Conservation (phyloP, 192 early-diverging fungal genomes). For the Coemansia sp. region DNA sequence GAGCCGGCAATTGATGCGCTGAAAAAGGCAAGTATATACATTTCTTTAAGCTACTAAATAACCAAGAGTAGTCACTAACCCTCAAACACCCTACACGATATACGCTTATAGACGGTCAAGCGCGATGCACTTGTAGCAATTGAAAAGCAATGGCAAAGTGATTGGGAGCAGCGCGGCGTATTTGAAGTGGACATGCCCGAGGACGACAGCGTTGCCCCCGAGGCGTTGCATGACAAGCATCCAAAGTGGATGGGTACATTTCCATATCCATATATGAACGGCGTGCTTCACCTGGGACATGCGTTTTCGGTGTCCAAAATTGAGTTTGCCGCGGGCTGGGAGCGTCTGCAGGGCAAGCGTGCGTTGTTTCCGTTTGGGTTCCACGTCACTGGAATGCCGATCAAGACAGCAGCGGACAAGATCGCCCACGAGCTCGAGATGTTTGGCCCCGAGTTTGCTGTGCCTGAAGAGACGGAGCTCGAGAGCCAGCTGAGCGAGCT, state of each 20-base stretch:
- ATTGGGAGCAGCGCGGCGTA: slow-evolving; percentile 73
- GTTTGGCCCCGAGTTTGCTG: slow-evolving; percentile 53
- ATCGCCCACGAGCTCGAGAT: slow-evolving; percentile 54
- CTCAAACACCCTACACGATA: neutral
- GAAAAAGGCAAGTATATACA: slow-evolving; percentile 3
- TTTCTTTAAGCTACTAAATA: neutral
- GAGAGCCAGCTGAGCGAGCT: slow-evolving; percentile 30
- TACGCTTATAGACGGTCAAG: slow-evolving; percentile 62
- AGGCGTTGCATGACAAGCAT: slow-evolving; percentile 59
- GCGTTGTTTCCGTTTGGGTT: slow-evolving; percentile 95
- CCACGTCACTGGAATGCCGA: slow-evolving; percentile 99
- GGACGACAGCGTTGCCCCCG: slow-evolving; percentile 56
- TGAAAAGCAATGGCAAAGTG: slow-evolving; percentile 72
- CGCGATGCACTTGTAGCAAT: slow-evolving; percentile 74
- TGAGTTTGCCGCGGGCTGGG: slow-evolving; percentile 94
- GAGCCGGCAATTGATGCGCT: slow-evolving; percentile 20
- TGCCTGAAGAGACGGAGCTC: slow-evolving; percentile 23
- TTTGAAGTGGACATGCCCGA: slow-evolving; percentile 89
- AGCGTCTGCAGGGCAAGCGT: slow-evolving; percentile 88
- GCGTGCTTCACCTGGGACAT: slow-evolving; percentile 91
- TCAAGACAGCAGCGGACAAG: slow-evolving; percentile 73
- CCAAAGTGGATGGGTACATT: slow-evolving; percentile 96
- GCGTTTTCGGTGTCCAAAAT: slow-evolving; percentile 94
- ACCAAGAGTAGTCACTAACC: neutral
- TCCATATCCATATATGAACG: slow-evolving; percentile 98